Conservation (phyloP, 345 rosid species). For the Viola odorata region DNA sequence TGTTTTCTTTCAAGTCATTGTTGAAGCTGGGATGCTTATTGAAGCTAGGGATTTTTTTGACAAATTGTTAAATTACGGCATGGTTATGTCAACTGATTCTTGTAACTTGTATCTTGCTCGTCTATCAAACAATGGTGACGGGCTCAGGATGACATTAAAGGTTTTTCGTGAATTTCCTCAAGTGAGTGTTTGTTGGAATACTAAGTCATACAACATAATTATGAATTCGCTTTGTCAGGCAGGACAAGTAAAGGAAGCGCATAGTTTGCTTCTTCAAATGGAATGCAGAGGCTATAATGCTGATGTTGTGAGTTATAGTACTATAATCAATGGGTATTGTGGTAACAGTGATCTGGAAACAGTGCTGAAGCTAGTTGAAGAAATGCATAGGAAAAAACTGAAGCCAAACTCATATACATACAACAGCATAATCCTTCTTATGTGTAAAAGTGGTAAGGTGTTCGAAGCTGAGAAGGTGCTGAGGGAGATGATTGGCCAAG, state of each 20-base stretch:
- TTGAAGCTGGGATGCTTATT: slow-evolving; percentile 50
- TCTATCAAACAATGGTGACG: slow-evolving; percentile 37
- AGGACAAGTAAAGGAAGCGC: slow-evolving; percentile 67
- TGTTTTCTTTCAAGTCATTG: slow-evolving; percentile 74
- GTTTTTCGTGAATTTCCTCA: slow-evolving; percentile 52
- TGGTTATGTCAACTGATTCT: slow-evolving; percentile 73
- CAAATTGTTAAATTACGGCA: slow-evolving; percentile 76
- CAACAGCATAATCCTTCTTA: slow-evolving; percentile 55
- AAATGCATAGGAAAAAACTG: slow-evolving; percentile 57
- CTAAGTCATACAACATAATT: slow-evolving; percentile 62
- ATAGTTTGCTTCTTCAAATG: slow-evolving; percentile 60
- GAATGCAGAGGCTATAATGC: slow-evolving; percentile 59
- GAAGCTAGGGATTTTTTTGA: slow-evolving; percentile 71
- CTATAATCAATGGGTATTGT: slow-evolving; percentile 76
- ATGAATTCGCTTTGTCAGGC: slow-evolving; percentile 53
- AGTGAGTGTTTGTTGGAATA: slow-evolving; percentile 69
- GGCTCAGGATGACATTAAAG: slow-evolving; percentile 28
- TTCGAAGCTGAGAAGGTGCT: slow-evolving; percentile 56
- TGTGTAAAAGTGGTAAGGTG: slow-evolving; percentile 48
- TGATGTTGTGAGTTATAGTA: slow-evolving; percentile 84
- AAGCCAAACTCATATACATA: slow-evolving; percentile 73
- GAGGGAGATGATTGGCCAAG: slow-evolving; percentile 55
- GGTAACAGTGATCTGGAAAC: slow-evolving; percentile 40
- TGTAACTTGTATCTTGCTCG: slow-evolving; percentile 67
- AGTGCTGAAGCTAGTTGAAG: slow-evolving; percentile 54